Evolutionary conservation across 306 rosid genomes (phyloP), one percentile per base, ranked within the genome.

Genomic region (Glycine latifolia): DNA sequence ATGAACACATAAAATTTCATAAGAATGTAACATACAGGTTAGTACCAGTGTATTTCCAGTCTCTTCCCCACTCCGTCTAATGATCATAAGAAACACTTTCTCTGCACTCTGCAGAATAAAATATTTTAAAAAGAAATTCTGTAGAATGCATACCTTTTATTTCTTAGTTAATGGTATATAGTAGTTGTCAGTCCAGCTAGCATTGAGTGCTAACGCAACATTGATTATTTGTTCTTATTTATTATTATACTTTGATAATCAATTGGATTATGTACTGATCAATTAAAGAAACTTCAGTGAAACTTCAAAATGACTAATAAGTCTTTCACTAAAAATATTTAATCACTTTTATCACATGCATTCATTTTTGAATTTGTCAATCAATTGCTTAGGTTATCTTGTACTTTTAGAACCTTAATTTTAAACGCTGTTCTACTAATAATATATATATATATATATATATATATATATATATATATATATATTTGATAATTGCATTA

Each of bases 1-100:
- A 90, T 14, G 83, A 75, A 48, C 90, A 86, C 13, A 92, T 95
- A 77, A 92, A 95, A 83, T 93, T 95, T 87, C 73, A 89, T 83
- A 87, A 89, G 89, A 95, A 95, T 85, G 58, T 95, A 59, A 80
- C 81, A 53, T 95, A 93, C 89, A 95, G 91, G 99, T 95, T 26
- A 54, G 95, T 84, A 54, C 50, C 52, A 12, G 11, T 80, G 63
- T 43, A 53, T 72, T 81, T 16, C 43, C 68, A 67, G 15, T 6
- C 39, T 73, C 5, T 48, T 17, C 0, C 13, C 31, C 31, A 9
- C 54, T 62, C 50, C 70, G 4, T n/a, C 6, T 31, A 43, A 6
- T 75, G 37, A 63, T 75, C 47, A 39, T 60, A 60, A 53, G 35
- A 58, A 58, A 53, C 17, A 5, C 44, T 66, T 63, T 53, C 83